Evolutionary conservation across 306 rosid species (phyloP), one percentile per base, ranked within the genome.

Genomic region (Rosa chinensis): DNA sequence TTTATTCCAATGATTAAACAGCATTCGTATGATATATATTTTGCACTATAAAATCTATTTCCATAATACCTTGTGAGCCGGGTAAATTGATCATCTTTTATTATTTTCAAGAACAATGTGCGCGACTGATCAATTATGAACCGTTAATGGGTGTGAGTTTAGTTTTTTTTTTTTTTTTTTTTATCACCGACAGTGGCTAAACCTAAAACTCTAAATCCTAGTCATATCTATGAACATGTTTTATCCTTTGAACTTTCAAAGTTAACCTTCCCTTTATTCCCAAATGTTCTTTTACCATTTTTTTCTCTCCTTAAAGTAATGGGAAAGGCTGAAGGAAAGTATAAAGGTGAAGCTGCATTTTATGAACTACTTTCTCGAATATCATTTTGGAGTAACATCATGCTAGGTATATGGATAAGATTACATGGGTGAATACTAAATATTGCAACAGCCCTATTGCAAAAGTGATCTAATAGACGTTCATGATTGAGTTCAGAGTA

Each of bases 291-390:
- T 13, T 64, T 35, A 16, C 70, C 63, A 58, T 6, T 1, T 64
- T 8, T 25, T 32, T 25, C 6, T 64, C 6, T 64, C 45, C 45
- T 37, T 12, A 35, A 64, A 64, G 70, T 8, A 35, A 40, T 64
- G 70, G 45, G 44, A 64, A 64, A 64, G 70, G 5, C 70, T 35
- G 45, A 35, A 35, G 44, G 45, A 64, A 64, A 64, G 70, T 64
- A 63, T 64, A 64, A 64, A 64, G 70, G 70, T 64, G 7, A 64
- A 64, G 44, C 35, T 35, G 44, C 45, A 64, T 12, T 64, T 64
- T 25, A 32, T 6, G 23, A 63, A 35, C 20, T 37, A 64, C 70
- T 64, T 64, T 64, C 23, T 35, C 45, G 23, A 35, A 0, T 32
- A 8, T 53, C 59, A 18, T 55, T 20, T 64, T 35, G 70, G 44